Base-by-base conservation (phyloP, 306 rosid species). In the Gleditsia sinensis region DNA sequence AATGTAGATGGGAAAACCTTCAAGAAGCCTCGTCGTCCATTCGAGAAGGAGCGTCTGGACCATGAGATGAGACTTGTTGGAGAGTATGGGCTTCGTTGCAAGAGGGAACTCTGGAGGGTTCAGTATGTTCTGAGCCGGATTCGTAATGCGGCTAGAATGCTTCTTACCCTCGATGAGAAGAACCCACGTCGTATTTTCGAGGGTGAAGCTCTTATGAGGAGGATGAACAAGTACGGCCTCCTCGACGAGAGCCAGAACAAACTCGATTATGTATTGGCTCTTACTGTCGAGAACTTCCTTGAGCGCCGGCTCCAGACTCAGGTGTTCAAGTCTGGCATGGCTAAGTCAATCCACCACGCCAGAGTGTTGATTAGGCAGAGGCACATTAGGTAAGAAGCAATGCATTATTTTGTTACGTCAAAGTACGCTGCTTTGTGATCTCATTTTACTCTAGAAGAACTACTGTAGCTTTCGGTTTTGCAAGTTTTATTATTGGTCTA, bases 41-140 rank as follows among this genome's bases (percentile, higher is more conserved):
- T 80, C 12, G 87, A 83, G 82, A 83, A 83, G 79, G 87, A 83
- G 78, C 87, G 84, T 64, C 61, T 83, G 43, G 87, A 83, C 67
- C 79, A 83, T 5, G 84, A 83, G 59, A 75, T 79, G 70, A 83
- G 71, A 75, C 87, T 83, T 4, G 84, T 83, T 4, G 87, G 87
- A 21, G 87, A 79, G 59, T 83, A 83, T 32, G 87, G 81, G 4
- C 81, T 83, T 37, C 71, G 87, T 42, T 83, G 84, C 77, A 83
- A 83, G 78, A 83, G 87, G 51, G 87, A 83, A 72, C 73, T 83
- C 0, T 83, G 87, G 87, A 73, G 87, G 72, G 84, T 79, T 54
- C 87, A 83, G 71, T 83, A 79, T 45, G 82, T 72, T 1, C 36
- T 83, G 69, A 83, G 84, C 76, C 74, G 83, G 2, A 78, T 83